Conservation (phyloP, 805 yeast genomes). For the Soucietia sequanensis region DNA sequence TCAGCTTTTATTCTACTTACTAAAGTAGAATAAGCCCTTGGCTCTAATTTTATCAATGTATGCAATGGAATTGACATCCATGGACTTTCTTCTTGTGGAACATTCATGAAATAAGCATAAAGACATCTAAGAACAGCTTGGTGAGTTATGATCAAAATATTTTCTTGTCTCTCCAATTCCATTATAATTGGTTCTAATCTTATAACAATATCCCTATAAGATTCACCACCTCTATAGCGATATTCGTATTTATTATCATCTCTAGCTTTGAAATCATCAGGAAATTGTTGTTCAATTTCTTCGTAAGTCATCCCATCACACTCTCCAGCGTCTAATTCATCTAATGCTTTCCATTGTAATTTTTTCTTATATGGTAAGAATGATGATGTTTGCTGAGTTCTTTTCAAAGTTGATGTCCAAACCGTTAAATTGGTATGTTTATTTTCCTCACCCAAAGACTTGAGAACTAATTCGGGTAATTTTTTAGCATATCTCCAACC, state of each 20-base stretch:
- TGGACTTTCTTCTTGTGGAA: conserved; percentile 95
- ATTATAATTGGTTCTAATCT: conserved; percentile 95
- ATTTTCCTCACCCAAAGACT: conserved; percentile 60
- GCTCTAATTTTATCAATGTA: conserved; percentile 89
- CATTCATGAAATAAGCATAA: conserved; percentile 97
- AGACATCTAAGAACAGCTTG: conserved; percentile 96
- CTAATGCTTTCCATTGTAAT: conserved; percentile 93
- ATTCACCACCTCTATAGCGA: conserved; percentile 96
- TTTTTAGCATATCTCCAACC: conserved; percentile 82
- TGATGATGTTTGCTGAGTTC: conserved; percentile 93
- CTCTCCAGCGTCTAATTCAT: conserved; percentile 95
- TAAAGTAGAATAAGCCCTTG: conserved; percentile 87
- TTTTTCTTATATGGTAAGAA: conserved; percentile 71
- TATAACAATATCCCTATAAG: conserved; percentile 92
- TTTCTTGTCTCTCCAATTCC: conserved; percentile 97
- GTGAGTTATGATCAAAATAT: conserved; percentile 92
- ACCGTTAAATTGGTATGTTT: conserved; percentile 63
- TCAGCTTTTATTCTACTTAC: conserved; percentile 92
- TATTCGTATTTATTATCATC: conserved; percentile 96
- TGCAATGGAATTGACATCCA: conserved; percentile 99
- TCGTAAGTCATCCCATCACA: conserved; percentile 98
- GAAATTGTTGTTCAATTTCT: conserved; percentile 79
- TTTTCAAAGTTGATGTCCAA: conserved; percentile 89
- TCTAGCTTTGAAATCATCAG: conserved; percentile 93
- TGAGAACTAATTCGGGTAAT: conserved; percentile 71